Percentiles rank a stretch among this genome's conserved stretches.
phyloP scores from a whole-genome alignment of 73 alveolate genomes.

The Chromera velia region DNA sequence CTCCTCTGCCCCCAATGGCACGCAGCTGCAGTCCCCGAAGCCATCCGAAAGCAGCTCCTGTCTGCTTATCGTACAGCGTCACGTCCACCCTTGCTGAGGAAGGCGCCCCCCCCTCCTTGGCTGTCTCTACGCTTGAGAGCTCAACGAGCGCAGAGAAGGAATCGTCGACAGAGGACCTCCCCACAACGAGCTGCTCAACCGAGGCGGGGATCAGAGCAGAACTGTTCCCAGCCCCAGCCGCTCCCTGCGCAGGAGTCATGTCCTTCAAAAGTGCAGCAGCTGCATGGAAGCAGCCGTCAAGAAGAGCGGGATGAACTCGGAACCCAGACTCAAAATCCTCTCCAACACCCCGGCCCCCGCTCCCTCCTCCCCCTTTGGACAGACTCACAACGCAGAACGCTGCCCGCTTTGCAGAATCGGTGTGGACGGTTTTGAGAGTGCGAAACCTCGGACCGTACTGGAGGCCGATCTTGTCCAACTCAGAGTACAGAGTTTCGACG shows the following conservation, averaged over 20 bases:
- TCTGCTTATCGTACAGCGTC: too few relatives aligned
- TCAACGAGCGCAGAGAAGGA: background rate
- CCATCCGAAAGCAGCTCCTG: too few relatives aligned
- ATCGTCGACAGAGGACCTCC: background rate
- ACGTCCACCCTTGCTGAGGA: too few relatives aligned
- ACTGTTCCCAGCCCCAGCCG: background rate
- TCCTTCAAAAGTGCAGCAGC: too few relatives aligned
- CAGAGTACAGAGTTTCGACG: background rate
- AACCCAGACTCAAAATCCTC: background rate
- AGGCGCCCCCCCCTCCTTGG: background rate
- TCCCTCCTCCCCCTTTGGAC: background rate
- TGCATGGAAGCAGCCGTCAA: slow-evolving; percentile 10
- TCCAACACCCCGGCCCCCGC: background rate
- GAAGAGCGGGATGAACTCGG: background rate
- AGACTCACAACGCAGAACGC: background rate
- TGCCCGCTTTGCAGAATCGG: too few relatives aligned
- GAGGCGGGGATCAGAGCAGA: background rate
- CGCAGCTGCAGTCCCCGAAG: too few relatives aligned
- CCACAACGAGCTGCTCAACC: background rate
- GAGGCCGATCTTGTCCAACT: background rate
- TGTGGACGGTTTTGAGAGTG: background rate
- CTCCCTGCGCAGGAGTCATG: background rate
- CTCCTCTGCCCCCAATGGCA: too few relatives aligned
- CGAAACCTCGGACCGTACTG: slow-evolving; percentile 4
- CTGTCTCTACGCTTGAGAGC: background rate